Evolutionary conservation across 2,329 filamentous ascomycete species (phyloP).

Genomic region (Mollisia scopiformis): DNA sequence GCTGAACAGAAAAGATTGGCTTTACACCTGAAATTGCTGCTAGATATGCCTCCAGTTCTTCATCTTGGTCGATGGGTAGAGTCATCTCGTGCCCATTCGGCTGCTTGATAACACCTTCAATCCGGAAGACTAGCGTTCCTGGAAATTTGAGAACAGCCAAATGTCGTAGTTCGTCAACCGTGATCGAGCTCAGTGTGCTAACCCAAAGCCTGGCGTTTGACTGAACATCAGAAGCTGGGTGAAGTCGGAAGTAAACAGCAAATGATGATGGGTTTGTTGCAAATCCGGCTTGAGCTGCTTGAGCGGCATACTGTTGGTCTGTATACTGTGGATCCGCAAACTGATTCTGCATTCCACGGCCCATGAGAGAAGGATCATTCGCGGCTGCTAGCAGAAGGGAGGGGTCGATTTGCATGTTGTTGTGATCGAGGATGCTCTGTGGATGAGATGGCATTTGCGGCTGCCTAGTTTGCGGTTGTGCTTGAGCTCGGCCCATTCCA

Average conservation of each 20-base stretch:
- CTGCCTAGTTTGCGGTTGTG: slow-evolving; percentile 25
- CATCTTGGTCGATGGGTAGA: slow-evolving; percentile 69
- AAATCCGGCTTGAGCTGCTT: slow-evolving; percentile 44
- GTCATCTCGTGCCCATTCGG: slow-evolving; percentile 57
- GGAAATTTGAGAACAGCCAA: slow-evolving; percentile 64
- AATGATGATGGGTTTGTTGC: slow-evolving; percentile 42
- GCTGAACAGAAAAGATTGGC: slow-evolving; percentile 36
- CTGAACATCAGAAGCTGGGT: slow-evolving; percentile 62
- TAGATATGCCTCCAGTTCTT: slow-evolving; percentile 74
- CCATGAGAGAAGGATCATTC: slow-evolving; percentile 38
- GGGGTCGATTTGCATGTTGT: slow-evolving; percentile 65
- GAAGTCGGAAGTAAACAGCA: slow-evolving; percentile 71
- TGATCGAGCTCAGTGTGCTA: slow-evolving; percentile 56
- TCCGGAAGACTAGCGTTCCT: slow-evolving; percentile 57
- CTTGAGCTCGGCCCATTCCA: slow-evolving; percentile 17
- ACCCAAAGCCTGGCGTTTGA: slow-evolving; percentile 63
- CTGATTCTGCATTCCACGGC: slow-evolving; percentile 37
- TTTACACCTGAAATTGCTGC: slow-evolving; percentile 49
- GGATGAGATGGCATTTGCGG: slow-evolving; percentile 26
- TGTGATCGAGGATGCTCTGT: slow-evolving; percentile 40
- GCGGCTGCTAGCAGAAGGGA: slow-evolving; percentile 59
- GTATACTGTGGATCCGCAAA: slow-evolving; percentile 34
- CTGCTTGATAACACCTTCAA: slow-evolving; percentile 69
- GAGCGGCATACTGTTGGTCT: slow-evolving; percentile 39
- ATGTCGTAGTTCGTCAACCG: slow-evolving; percentile 65